These are phyloP conservation scores for Aspergillus fructus DNA, from an alignment of 2,329 filamentous ascomycete species.

Conservation along the genomic window DNA sequence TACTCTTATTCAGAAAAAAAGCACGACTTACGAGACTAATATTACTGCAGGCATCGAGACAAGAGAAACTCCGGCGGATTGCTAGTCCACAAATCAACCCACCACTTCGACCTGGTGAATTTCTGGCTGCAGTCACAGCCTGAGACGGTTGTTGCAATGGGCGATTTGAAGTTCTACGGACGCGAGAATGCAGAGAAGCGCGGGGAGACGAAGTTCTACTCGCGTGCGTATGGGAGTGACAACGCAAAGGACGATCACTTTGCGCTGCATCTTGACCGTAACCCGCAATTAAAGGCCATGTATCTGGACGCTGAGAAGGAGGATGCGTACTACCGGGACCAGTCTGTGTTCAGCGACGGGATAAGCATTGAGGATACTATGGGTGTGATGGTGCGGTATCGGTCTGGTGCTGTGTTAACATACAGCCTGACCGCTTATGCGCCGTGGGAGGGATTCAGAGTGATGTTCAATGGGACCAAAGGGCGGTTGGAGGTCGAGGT, in stretches of 20 bases:
- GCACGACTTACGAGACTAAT: no score
- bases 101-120: constrained; percentile 64
- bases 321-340: constrained; percentile 61
- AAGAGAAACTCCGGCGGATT: constrained; percentile 60
- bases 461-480: constrained; percentile 47
- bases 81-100: constrained; percentile 62
- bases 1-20: no score
- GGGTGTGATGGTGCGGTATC: constrained; percentile 59
- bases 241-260: constrained; percentile 57
- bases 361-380: constrained; percentile 67
- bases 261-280: constrained; percentile 55
- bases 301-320: constrained; percentile 65
- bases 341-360: constrained; percentile 63
- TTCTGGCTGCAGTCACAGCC: constrained; percentile 61
- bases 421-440: constrained; percentile 58
- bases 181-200: constrained; percentile 60
- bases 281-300: constrained; percentile 56
- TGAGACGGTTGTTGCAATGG: constrained; percentile 57
- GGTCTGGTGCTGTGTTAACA: constrained; percentile 57
- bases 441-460: constrained; percentile 47
- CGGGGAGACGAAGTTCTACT: constrained; percentile 49
- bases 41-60: constrained; percentile 53
- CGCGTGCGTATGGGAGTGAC: constrained; percentile 51
- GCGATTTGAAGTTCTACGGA: constrained; percentile 61
- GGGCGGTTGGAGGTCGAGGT: constrained; percentile 62